Evolutionary conservation across 768 basidiomycete species (phyloP).

Genomic region (Pisolithus microcarpus): DNA sequence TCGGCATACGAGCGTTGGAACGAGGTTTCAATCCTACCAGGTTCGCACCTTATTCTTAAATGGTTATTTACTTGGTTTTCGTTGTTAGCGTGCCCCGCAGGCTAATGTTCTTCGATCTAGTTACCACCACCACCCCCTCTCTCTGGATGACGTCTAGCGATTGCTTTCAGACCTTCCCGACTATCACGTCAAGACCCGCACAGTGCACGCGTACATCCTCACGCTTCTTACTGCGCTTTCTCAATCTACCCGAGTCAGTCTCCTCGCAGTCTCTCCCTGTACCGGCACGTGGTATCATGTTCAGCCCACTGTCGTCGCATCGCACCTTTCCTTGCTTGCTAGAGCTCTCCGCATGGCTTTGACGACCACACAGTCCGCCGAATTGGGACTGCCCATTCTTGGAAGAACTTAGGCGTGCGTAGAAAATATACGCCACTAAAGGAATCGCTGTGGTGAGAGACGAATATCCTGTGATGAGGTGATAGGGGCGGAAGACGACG

Average conservation of each 20-base stretch:
- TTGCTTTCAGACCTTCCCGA: too few relatives aligned
- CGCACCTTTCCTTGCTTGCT: conserved; percentile 45
- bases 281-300: conserved; percentile 30
- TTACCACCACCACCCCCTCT: too few relatives aligned
- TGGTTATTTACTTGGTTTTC: too few relatives aligned
- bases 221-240: conserved; percentile 39
- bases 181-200: too few relatives aligned
- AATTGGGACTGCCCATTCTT: conserved; percentile 13
- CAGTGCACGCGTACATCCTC: conserved; percentile 17
- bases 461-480: conserved; percentile 5
- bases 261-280: conserved; percentile 27
- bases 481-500: background rate
- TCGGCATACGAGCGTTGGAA: too few relatives aligned
- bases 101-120: too few relatives aligned
- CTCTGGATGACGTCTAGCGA: too few relatives aligned
- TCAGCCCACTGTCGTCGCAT: conserved; percentile 27
- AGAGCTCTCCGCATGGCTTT: conserved; percentile 47
- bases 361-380: conserved; percentile 34
- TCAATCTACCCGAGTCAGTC: conserved; percentile 14
- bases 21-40: too few relatives aligned
- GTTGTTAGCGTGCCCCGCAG: too few relatives aligned
- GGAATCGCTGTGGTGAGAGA: conserved; percentile 7
- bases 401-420: conserved; percentile 7
- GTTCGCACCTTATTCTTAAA: too few relatives aligned
- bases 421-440: conserved; percentile 4